Evolutionary conservation across 306 rosid species (phyloP), one percentile per base, ranked within the genome.

Genomic region (Ziziphus jujuba): DNA sequence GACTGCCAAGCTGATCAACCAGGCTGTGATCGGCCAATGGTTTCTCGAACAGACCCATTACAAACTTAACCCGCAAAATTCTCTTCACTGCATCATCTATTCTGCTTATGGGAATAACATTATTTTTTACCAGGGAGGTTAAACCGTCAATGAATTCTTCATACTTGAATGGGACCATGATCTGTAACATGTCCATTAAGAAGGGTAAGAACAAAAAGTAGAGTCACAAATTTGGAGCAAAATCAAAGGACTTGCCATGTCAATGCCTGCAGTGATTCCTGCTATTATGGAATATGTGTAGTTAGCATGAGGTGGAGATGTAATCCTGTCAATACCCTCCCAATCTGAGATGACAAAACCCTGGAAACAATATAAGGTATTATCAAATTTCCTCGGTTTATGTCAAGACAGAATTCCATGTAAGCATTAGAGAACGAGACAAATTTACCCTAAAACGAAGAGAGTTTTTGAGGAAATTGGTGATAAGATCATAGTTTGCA

Each of bases 81-180:
- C 81, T 77, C 47, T 61, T 51, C 20, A 77, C 81, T 52, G 81
- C 81, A 54, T 77, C 81, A 38, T 77, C 68, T 22, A 77, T 77
- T 28, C 81, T 50, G 34, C 69, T 71, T 12, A 77, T 65, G 15
- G 72, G 72, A 59, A 77, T 71, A n/a, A 43, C 20, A 0, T 59
- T 66, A 31, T 53, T 58, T 22, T 57, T 61, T 3, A 77, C 81
- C 4, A 57, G 68, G n/a, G 8, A 45, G 43, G 55, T 65, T 33
- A 77, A 60, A 43, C 20, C 59, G 19, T 77, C 35, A 1, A 77
- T 57, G 62, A 77, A 77, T 65, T 71, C 81, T 10, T 72, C 52
- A n/a, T 65, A 61, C 54, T 65, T 52, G 59, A 28, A 40, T 9
- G 81, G 77, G 25, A 77, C 63, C 81, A 77, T 77, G 28, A 76